phyloP scores from a whole-genome alignment of 2,329 filamentous ascomycete species.

The Madurella fahalii region DNA sequence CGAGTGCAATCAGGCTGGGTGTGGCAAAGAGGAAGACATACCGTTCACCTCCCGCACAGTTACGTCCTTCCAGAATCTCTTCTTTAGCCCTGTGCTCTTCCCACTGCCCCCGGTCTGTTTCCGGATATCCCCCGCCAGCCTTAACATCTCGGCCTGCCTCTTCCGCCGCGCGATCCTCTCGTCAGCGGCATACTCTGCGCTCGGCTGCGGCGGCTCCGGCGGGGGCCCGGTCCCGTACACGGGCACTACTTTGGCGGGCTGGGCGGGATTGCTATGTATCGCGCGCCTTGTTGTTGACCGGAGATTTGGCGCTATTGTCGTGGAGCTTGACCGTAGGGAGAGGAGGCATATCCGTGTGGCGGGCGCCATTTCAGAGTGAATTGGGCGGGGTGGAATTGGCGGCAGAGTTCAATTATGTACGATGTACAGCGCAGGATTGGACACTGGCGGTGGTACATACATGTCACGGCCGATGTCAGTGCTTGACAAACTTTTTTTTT shows the following conservation, averaged over 20 bases:
- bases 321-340: conserved; percentile 8
- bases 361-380: conserved; percentile 36
- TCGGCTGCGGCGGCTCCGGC: conserved; percentile 50
- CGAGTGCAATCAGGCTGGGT: neutral
- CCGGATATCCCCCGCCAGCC: conserved; percentile 47
- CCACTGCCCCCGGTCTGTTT: conserved; percentile 24
- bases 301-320: neutral
- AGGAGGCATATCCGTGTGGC: conserved; percentile 37
- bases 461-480: too few species aligned
- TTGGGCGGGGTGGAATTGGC: neutral
- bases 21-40: conserved; percentile 33
- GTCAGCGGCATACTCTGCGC: conserved; percentile 31
- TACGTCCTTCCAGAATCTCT: conserved; percentile 88
- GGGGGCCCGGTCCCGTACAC: conserved; percentile 44
- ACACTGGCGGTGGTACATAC: too few species aligned
- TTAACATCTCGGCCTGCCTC: conserved; percentile 52
- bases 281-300: neutral
- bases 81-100: conserved; percentile 47
- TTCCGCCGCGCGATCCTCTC: conserved; percentile 45
- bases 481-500: neutral
- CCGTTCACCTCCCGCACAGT: conserved; percentile 63
- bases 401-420: neutral
- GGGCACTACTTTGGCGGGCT: conserved; percentile 26
- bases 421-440: too few species aligned
- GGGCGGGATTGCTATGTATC: conserved; percentile 25